Base-by-base conservation (phyloP, 2,329 filamentous ascomycete genomes). In the Bipolaris sorokiniana region DNA sequence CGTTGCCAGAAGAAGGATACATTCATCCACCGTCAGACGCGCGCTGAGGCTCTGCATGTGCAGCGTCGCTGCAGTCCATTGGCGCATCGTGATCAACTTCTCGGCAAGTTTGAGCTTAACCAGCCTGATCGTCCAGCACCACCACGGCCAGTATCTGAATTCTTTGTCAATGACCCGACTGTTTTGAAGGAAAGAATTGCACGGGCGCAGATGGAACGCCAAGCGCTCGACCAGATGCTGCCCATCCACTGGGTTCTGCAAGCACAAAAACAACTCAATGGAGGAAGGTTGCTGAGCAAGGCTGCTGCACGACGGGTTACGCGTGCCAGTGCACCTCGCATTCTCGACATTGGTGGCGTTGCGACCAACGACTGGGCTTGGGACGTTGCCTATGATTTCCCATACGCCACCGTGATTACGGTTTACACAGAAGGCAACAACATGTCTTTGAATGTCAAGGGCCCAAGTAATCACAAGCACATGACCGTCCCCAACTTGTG, bases 311-410 rank as follows among this genome's bases (percentile, higher is more conserved):
- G 60, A 73, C 74, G 72, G 42, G 68, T 80, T 46, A 73, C 76
- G n/a, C 81, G 91, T 49, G 85, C 90, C 64, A 83, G 83, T 22
- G 83, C 85, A 52, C 88, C 88, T 76, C 83, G 84, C 18, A 89
- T 97, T 55, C 84, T 98, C 23, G 94, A 98, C 72, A 87, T 97
- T 33, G 92, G 91, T 47, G 93, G 93, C 42, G 88, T 94, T 72
- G 84, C 89, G 0, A 87, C 90, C 13, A 94, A 92, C 72, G 92
- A 96, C 76, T 99, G 95, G 95, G 94, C 91, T 20, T 99, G 95
- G 95, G 88, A 95, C 72, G 90, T 92, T 56, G 92, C 95, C 0
- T 83, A 90, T 47, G 89, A 94, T 74, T 95, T 93, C 76, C 91
- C 91, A 16, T 89, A 91, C 73, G 85, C 90, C 54, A 92, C 91